Conservation (phyloP, 78 protist genomes). For the Ministeria vibrans region DNA sequence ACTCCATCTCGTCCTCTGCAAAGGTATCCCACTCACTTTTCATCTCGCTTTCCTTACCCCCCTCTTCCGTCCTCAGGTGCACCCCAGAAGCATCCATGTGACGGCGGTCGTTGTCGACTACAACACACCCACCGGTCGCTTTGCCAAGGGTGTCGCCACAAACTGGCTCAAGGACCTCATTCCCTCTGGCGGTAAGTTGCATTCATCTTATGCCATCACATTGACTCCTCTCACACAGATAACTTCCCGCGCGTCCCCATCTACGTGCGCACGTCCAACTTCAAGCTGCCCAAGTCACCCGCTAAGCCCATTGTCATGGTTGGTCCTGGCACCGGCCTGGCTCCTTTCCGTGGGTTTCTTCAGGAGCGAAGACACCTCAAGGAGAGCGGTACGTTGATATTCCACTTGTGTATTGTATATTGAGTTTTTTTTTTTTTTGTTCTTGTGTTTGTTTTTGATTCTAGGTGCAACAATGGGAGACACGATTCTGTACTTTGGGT, state of each 20-base stretch:
- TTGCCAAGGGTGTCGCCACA: constrained; percentile 68
- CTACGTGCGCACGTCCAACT: constrained; percentile 36
- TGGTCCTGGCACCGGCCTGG: constrained; percentile 78
- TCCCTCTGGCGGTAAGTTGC: neutral
- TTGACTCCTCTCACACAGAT: neutral
- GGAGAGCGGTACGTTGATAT: neutral
- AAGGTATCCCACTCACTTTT: neutral
- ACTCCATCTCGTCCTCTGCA: constrained; percentile 79
- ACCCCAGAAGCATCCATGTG: constrained; percentile 42
- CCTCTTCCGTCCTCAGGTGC: neutral
- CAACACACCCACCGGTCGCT: constrained; percentile 35
- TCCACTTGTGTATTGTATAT: neutral
- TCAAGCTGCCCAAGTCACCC: constrained; percentile 12
- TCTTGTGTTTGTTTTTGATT: neutral
- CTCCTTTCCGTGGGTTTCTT: constrained; percentile 61
- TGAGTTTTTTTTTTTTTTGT: neutral
- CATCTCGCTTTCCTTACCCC: neutral
- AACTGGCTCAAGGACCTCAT: constrained; percentile 34
- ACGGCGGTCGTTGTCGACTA: constrained; percentile 63
- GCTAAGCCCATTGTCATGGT: constrained; percentile 36
- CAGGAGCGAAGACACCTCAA: constrained; percentile 29
- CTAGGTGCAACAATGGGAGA: neutral
- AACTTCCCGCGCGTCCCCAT: constrained; percentile 3
- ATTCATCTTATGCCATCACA: neutral
- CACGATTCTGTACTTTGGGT: constrained; percentile 53